Conservation (phyloP, 2,329 filamentous ascomycete species). For the Sporothrix protearum region DNA sequence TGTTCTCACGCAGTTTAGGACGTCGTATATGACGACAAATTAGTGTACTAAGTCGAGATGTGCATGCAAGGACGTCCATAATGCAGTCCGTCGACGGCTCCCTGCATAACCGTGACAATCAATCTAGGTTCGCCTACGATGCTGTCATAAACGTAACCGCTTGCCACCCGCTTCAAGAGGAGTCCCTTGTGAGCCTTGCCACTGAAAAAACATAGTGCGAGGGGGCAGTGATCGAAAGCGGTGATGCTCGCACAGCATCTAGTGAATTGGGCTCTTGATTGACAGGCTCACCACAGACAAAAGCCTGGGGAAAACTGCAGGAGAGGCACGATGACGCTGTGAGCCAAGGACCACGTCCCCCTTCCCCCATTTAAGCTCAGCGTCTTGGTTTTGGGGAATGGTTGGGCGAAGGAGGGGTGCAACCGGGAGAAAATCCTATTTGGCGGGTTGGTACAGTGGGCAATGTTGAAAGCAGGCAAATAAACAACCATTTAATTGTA, state of each 20-base stretch:
- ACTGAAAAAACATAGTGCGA: not conserved
- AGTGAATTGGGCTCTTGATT: not conserved
- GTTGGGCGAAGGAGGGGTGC: not conserved
- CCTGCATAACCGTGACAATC: not conserved
- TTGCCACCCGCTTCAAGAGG: not conserved
- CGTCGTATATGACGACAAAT: not conserved
- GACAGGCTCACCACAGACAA: not conserved
- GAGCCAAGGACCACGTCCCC: not conserved
- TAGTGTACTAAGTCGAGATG: not conserved
- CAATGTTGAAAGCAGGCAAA: not conserved
- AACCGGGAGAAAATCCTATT: slow-evolving; percentile 9
- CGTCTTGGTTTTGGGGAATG: not conserved
- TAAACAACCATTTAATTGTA: not conserved
- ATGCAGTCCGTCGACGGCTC: not conserved
- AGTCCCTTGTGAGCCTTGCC: slow-evolving; percentile 7
- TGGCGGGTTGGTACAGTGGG: not conserved
- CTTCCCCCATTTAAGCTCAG: not conserved
- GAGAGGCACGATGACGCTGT: not conserved
- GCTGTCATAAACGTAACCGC: not conserved
- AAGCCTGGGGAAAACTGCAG: not conserved
- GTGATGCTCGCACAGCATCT: not conserved
- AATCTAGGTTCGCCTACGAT: not conserved
- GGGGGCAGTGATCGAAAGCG: not conserved
- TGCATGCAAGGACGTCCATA: not conserved
- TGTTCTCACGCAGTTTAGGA: too few species aligned